phyloP scores from a whole-genome alignment of 75 land plant species.

The Pinus taeda region DNA sequence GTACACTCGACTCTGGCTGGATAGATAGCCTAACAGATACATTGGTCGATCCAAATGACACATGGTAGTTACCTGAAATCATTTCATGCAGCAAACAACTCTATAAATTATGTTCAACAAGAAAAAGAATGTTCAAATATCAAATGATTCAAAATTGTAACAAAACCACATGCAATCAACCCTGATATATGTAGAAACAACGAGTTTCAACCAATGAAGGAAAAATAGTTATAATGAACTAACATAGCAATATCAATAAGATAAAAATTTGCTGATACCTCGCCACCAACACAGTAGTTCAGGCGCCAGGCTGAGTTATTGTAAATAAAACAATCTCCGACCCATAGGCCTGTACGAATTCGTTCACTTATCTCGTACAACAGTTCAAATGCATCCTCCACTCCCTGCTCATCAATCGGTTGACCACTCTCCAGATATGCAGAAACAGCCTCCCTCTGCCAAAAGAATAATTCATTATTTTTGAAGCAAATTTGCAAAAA shows the following conservation, averaged over 20 bases:
- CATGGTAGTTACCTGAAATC: conserved; percentile 93
- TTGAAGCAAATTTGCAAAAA: background rate
- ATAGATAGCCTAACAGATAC: conserved; percentile 96
- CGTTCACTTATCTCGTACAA: conserved; percentile 89
- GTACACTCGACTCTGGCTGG: conserved; percentile 91
- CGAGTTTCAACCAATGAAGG: too few relatives aligned
- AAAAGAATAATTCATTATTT: background rate
- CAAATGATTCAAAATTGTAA: background rate
- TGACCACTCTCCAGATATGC: conserved; percentile 78
- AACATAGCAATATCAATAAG: background rate
- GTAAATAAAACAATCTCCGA: conserved; percentile 98
- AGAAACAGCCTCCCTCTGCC: conserved; percentile 82
- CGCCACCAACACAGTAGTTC: conserved; percentile 97
- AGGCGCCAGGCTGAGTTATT: conserved; percentile 95
- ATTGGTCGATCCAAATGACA: conserved; percentile 98
- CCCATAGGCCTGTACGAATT: conserved; percentile 96
- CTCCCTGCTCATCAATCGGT: conserved; percentile 92
- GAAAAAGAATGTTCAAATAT: background rate
- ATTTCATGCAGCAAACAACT: background rate
- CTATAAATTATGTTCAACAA: background rate
- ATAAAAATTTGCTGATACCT: conserved; percentile 40
- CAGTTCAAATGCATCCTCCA: conserved; percentile 96
- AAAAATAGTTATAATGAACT: too few relatives aligned
- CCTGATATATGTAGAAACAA: too few relatives aligned
- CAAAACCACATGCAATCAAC: background rate